These are phyloP conservation scores for Phytophthora sp. DNA, from an alignment of 352 stramenopile species.

Conservation along the genomic window DNA sequence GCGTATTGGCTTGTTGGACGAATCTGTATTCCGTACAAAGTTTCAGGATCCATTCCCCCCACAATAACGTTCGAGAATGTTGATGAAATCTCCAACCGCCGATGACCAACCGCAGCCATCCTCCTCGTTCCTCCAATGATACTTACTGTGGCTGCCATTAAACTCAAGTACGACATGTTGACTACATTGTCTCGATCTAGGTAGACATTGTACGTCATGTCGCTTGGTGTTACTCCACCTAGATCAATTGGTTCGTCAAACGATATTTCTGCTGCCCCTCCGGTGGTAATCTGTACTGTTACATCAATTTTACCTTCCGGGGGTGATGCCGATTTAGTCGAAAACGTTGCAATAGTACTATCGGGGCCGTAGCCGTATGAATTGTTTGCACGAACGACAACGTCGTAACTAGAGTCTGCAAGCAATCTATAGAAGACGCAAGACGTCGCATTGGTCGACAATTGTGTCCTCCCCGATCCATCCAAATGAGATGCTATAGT, in stretches of 20 bases:
- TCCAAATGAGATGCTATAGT: constrained; percentile 34
- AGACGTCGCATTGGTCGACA: constrained; percentile 7
- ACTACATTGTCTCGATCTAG: constrained; percentile 39
- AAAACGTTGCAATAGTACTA: constrained; percentile 39
- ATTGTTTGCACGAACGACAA: constrained; percentile 56
- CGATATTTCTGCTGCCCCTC: constrained; percentile 49
- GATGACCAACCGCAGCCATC: constrained; percentile 8
- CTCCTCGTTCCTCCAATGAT: constrained; percentile 9
- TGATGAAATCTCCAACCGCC: constrained; percentile 1
- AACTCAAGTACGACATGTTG: constrained; percentile 48
- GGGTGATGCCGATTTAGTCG: constrained; percentile 35
- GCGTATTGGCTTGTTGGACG: constrained; percentile 40
- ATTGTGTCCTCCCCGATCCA: constrained; percentile 28
- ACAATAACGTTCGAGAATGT: constrained; percentile 34
- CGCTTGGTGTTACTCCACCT: constrained; percentile 36
- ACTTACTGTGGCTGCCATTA: constrained; percentile 1
- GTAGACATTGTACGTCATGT: constrained; percentile 59
- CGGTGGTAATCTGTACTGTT: constrained; percentile 32
- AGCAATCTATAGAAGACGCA: constrained; percentile 53
- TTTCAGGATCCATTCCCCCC: constrained; percentile 52
- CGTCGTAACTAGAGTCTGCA: constrained; percentile 40
- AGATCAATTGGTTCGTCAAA: constrained; percentile 67
- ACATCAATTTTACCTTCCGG: constrained; percentile 42
- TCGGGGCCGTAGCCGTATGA: constrained; percentile 36
- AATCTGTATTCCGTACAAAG: constrained; percentile 61